phyloP scores from a whole-genome alignment of 805 yeast species.

The Candida namnaoensis region DNA sequence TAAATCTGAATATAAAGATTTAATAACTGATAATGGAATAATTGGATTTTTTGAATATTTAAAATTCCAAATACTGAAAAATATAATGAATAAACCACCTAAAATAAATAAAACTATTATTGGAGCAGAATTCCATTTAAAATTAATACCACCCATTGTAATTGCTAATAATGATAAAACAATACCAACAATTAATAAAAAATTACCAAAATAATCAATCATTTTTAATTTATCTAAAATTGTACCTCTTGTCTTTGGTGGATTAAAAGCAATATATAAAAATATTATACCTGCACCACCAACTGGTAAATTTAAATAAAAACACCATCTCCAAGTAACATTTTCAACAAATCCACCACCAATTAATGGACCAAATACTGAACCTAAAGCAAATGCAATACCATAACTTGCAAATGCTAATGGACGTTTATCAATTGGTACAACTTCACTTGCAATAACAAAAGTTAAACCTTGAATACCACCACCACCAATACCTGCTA shows the following conservation, averaged over 20 bases:
- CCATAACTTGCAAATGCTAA: slow-evolving; percentile 12
- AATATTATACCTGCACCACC: slow-evolving; percentile 39
- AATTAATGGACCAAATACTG: slow-evolving; percentile 45
- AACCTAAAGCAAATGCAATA: slow-evolving; percentile 1
- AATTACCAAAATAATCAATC: slow-evolving; percentile 42
- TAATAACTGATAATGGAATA: slow-evolving; percentile 16
- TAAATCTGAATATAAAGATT: background rate
- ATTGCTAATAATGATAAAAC: slow-evolving; percentile 37
- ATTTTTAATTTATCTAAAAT: slow-evolving; percentile 25
- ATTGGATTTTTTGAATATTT: slow-evolving; percentile 33
- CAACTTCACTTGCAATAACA: slow-evolving; percentile 44
- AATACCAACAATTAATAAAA: slow-evolving; percentile 29
- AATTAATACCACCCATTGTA: slow-evolving; percentile 42
- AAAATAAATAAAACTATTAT: slow-evolving; percentile 37
- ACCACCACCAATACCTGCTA: slow-evolving; percentile 71
- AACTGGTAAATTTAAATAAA: slow-evolving; percentile 50
- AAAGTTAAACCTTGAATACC: slow-evolving; percentile 51
- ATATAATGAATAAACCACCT: slow-evolving; percentile 30
- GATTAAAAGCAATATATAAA: slow-evolving; percentile 23
- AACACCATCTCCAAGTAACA: slow-evolving; percentile 57
- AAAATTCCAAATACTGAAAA: slow-evolving; percentile 32
- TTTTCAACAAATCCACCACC: slow-evolving; percentile 48
- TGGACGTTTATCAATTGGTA: slow-evolving; percentile 21
- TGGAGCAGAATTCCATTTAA: slow-evolving; percentile 42
- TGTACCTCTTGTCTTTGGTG: slow-evolving; percentile 32